Base-by-base conservation (phyloP, 441 rosid species). In the Jatropha podagrica region DNA sequence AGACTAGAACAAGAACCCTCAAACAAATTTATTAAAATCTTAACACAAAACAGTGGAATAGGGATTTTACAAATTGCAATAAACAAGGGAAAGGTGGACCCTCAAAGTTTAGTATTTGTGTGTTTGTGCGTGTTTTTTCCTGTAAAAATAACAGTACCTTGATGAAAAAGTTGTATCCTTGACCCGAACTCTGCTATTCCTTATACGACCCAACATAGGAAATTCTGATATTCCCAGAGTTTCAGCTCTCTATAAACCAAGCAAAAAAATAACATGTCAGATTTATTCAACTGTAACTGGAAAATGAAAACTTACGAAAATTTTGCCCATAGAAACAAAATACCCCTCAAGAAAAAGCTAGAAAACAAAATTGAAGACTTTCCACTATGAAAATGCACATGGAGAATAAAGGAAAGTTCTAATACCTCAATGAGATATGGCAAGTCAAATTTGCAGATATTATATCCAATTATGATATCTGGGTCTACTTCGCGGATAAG, bases 391-490 rank as follows among this genome's bases (percentile, higher is more conserved):
- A 74, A 42, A 37, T 77, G 59, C 70, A 65, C 42, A 61, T 18
- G 49, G 75, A 61, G 18, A 60, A 64, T 60, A 64, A 14, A 60
- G 17, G 68, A 27, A 62, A 79, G 51, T 74, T 79, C 78, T 58
- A 73, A 72, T 78, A 96, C 99, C 98, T 96, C 97, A 44, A 96
- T 90, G 76, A 96, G 93, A 84, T 96, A 96, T 38, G 99, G 99
- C 87, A 96, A 82, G 84, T 96, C 99, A 78, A 96, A 96, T 79
- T 94, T 96, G 95, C 99, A 96, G 81, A 96, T 96, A 82, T 96
- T 96, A 76, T 94, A 96, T 69, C 99, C 99, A 85, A 96, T 96
- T 76, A 96, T 88, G 80, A 96, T 85, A 86, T 96, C 99, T 73
- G 99, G 99, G 83, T 96, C 99, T 71, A 91, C 97, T 82, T 89